Evolutionary conservation across 495 filamentous ascomycete genomes (phyloP), one percentile per base, ranked within the genome.

Genomic region (Penicillium lagena): DNA sequence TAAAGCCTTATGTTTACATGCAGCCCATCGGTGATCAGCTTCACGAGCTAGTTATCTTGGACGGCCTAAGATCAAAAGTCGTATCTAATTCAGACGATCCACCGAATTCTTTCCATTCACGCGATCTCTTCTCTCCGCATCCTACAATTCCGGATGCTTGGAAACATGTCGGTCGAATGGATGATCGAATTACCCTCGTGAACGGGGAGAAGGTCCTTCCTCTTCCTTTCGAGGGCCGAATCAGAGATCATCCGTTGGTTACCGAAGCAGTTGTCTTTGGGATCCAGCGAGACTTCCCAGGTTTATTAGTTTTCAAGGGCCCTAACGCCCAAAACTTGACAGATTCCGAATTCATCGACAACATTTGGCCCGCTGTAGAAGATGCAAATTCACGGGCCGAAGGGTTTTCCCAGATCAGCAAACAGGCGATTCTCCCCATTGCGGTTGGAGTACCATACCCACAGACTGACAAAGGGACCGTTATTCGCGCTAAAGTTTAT

Each of bases 171-270:
- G 72, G 68, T 6, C 71, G 85, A 8, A 51, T 77, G 2, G 85
- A 89, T 43, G 81, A 85, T 49, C 67, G 73, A 2, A 70, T 88
- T 11, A 81, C 76, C 0, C 70, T 88, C 7, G 53, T 76, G 5
- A 88, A 80, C 44, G 85, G 84, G 0, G 82, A 87, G 52, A 89
- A 89, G 46, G 73, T 85, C 0, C 63, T 83, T n/a, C 82, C 85
- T 1, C 50, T 84, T 5, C 60, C 70, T 0, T 77, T 83, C 36
- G 85, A 87, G 53, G 76, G 77, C 1, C 57, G 50, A 1, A 70
- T 86, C 17, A 72, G 75, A 39, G 60, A 75, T 14, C 59, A 77
- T 39, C 56, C 61, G 7, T 43, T 74, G 1, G 63, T 85, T 2
- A 57, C 71, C 22, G 83, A 85, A 43, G 77, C 73, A 8, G 64